These are phyloP conservation scores for Xylaria sp. DNA, from an alignment of 2,329 filamentous ascomycete species.

Conservation along the genomic window DNA sequence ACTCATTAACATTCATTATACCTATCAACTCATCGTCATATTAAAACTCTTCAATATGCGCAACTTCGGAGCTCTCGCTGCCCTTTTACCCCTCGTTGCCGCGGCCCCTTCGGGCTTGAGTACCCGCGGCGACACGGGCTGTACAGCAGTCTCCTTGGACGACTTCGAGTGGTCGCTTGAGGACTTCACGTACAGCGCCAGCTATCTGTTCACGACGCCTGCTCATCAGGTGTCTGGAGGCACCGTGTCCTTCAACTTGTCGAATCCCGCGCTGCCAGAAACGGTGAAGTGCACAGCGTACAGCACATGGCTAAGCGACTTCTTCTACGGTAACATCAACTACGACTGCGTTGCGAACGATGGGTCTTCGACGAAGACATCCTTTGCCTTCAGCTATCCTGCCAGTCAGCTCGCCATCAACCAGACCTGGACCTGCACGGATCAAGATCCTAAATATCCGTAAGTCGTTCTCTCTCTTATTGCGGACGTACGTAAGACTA, in stretches of 20 bases:
- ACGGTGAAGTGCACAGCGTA: conserved; percentile 36
- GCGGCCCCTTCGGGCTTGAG: conserved; percentile 24
- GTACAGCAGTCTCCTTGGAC: conserved; percentile 31
- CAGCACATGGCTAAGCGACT: conserved; percentile 42
- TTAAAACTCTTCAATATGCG: conserved; percentile 20
- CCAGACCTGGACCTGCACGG: conserved; percentile 46
- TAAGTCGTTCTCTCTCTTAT: conserved; percentile 23
- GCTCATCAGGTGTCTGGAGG: conserved; percentile 47
- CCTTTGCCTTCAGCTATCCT: conserved; percentile 41
- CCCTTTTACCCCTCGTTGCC: conserved; percentile 26
- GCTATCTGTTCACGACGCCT: conserved; percentile 45
- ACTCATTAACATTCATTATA: neutral
- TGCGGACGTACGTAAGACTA: neutral
- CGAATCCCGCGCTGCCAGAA: conserved; percentile 40
- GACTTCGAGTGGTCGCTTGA: conserved; percentile 39
- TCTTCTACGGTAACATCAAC: conserved; percentile 44
- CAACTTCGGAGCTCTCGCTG: conserved; percentile 23
- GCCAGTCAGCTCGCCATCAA: conserved; percentile 37
- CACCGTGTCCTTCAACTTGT: conserved; percentile 45
- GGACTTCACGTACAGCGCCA: conserved; percentile 45
- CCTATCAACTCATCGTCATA: neutral
- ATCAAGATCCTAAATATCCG: conserved; percentile 36
- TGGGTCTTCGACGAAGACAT: conserved; percentile 31
- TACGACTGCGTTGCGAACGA: conserved; percentile 41
- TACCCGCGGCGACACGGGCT: conserved; percentile 29